Evolutionary conservation across 768 basidiomycete genomes (phyloP).

Genomic region (Tubosaeta sp.): DNA sequence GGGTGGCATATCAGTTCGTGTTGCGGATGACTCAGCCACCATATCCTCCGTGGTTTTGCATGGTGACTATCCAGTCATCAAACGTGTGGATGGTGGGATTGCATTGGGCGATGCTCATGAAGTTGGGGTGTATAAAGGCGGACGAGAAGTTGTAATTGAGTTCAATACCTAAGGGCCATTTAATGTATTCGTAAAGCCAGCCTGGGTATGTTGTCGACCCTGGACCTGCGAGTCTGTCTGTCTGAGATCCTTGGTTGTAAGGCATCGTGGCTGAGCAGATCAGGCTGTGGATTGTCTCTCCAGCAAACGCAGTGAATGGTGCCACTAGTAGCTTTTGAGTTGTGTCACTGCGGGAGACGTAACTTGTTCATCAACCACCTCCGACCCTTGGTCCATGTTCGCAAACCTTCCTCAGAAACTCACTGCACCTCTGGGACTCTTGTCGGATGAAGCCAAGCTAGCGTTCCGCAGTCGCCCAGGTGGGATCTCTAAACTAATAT

Average conservation of each 20-base stretch:
- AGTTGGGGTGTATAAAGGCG: conserved; percentile 1
- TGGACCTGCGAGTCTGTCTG: no score
- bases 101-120: background rate
- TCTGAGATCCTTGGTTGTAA: no score
- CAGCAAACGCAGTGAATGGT: no score
- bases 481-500: conserved; percentile 73
- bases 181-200: no score
- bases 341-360: no score
- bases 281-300: no score
- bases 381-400: conserved; percentile 44
- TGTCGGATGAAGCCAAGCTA: conserved; percentile 86
- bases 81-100: conserved; percentile 7
- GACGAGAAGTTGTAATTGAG: conserved; percentile 4
- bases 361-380: no score
- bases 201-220: no score
- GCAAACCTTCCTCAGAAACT: conserved; percentile 68
- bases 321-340: no score
- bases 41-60: conserved; percentile 13
- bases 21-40: conserved; percentile 4
- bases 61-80: conserved; percentile 11
- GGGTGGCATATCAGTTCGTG: conserved; percentile 3
- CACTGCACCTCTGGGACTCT: conserved; percentile 68
- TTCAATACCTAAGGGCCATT: conserved; percentile 3
- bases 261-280: no score
- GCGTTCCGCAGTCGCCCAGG: conserved; percentile 79